phyloP scores from a whole-genome alignment of 1,284 basidiomycete species.

The Ceratobasidium sp. region DNA sequence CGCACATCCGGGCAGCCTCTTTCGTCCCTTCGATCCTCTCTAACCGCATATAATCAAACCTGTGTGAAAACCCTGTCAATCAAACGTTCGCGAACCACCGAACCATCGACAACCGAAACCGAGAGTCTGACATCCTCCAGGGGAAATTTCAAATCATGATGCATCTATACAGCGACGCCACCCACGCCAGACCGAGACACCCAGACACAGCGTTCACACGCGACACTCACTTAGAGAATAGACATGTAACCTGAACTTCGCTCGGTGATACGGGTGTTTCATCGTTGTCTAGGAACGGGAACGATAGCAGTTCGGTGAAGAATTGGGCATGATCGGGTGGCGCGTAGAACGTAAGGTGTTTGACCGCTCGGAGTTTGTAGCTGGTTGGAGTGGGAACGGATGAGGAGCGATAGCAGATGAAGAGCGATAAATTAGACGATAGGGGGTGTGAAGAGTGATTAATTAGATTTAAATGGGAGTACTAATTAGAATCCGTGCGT shows the following conservation, averaged over 20 bases:
- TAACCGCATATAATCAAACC: slow-evolving; percentile 80
- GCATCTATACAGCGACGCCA: too few relatives aligned
- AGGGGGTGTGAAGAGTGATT: slow-evolving; percentile 39
- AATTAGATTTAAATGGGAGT: background rate
- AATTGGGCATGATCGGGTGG: slow-evolving; percentile 92
- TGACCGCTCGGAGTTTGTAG: slow-evolving; percentile 92
- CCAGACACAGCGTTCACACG: background rate
- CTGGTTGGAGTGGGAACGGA: too few relatives aligned
- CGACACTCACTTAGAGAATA: slow-evolving; percentile 81
- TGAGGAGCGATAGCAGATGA: too few relatives aligned
- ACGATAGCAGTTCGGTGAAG: slow-evolving; percentile 89
- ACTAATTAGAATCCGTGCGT: slow-evolving; percentile 47
- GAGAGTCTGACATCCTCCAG: too few relatives aligned
- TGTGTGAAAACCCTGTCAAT: background rate
- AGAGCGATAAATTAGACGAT: slow-evolving; percentile 5
- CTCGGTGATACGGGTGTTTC: slow-evolving; percentile 70
- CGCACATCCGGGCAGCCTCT: slow-evolving; percentile 59
- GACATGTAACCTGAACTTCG: slow-evolving; percentile 81
- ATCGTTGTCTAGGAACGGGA: slow-evolving; percentile 86
- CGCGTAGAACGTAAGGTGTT: slow-evolving; percentile 93
- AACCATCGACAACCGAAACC: background rate
- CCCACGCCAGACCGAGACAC: background rate
- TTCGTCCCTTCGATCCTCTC: slow-evolving; percentile 79
- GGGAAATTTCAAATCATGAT: too few relatives aligned
- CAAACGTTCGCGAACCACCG: background rate